phyloP scores from a whole-genome alignment of 352 stramenopile genomes.

The Chrysophaeum taylorii region DNA sequence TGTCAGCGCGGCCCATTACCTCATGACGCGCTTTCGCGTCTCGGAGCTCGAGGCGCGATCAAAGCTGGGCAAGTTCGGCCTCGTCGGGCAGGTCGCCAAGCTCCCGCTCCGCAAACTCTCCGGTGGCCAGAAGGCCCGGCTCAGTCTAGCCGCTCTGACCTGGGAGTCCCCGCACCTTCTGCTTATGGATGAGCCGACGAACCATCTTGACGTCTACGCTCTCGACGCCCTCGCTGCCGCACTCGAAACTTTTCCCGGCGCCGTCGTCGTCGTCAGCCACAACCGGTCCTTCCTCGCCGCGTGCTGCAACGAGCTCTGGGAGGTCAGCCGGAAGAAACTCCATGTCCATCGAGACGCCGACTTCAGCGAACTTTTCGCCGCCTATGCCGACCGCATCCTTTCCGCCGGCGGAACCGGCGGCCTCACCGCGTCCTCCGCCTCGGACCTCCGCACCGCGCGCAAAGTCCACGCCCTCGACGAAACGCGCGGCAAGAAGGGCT shows the following conservation, averaged over 20 bases:
- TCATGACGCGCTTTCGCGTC: slow-evolving; percentile 35
- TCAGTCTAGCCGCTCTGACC: slow-evolving; percentile 86
- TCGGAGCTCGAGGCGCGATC: slow-evolving; percentile 45
- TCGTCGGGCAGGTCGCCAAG: slow-evolving; percentile 40
- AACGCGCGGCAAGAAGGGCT: too few relatives aligned
- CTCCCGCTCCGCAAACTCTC: slow-evolving; percentile 54
- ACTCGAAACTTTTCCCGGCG: slow-evolving; percentile 78
- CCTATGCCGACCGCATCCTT: too few relatives aligned
- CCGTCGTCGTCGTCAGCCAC: slow-evolving; percentile 81
- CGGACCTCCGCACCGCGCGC: too few relatives aligned
- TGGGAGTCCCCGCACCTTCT: slow-evolving; percentile 83
- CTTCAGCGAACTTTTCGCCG: too few relatives aligned
- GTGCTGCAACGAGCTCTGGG: too few relatives aligned
- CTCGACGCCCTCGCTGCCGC: slow-evolving; percentile 79
- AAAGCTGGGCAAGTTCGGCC: slow-evolving; percentile 45
- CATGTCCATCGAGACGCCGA: too few relatives aligned
- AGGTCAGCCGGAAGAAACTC: too few relatives aligned
- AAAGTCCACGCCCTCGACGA: too few relatives aligned
- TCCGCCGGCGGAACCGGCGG: too few relatives aligned
- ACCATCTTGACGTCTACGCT: slow-evolving; percentile 82
- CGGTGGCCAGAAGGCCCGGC: slow-evolving; percentile 83
- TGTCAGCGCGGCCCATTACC: slow-evolving; percentile 32
- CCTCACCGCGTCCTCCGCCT: too few relatives aligned
- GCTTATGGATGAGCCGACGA: slow-evolving; percentile 63
- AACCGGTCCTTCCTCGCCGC: slow-evolving; percentile 74